Base-by-base conservation (phyloP, 495 filamentous ascomycete species). In the Lichina pygmaea region DNA sequence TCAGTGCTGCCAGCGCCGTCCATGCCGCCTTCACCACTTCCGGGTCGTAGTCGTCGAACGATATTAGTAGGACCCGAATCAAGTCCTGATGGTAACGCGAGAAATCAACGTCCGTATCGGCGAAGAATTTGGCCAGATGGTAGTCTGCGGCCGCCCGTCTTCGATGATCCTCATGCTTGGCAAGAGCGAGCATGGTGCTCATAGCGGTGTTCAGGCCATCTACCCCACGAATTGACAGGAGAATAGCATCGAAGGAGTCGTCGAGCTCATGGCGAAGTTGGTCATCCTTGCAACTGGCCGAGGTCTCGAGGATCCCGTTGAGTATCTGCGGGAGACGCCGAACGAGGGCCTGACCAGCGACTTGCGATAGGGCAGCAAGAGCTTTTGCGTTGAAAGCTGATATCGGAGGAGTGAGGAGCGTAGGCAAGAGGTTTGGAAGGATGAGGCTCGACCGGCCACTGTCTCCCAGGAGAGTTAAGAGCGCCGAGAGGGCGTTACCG, bases 131-230 rank as follows among this genome's bases (percentile, higher is more conserved):
- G 51, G 79, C 77, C 10, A 97, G 68, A 48, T 91, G 83, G 9
- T 68, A 59, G 40, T 78, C 79, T n/a, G 81, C 81, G 17, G 67
- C 68, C 13, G 78, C 68, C 42, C 89, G 75, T 55, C 76, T 81
- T 47, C 65, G 71, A 58, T 95, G 85, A 54, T 97, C 89, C 37
- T 93, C 79, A 56, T 94, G 75, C 63, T 94, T 95, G 50, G 81
- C 68, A 33, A 94, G 64, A 41, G 75, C 69, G 40, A 95, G 61
- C 62, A 95, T 77, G 31, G 85, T 82, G 54, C 77, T 92, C 83
- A 97, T 93, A 41, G 77, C 77, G 9, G 78, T 84, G 51, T 93
- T 95, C 24, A 97, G 66, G 15, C 89, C 91, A 60, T 97, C 89
- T 51, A 72, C 91, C 58, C 94, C 91, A 61, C 95, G 91, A 46